phyloP scores from a whole-genome alignment of 495 filamentous ascomycete genomes.

The Apodospora peruviana region DNA sequence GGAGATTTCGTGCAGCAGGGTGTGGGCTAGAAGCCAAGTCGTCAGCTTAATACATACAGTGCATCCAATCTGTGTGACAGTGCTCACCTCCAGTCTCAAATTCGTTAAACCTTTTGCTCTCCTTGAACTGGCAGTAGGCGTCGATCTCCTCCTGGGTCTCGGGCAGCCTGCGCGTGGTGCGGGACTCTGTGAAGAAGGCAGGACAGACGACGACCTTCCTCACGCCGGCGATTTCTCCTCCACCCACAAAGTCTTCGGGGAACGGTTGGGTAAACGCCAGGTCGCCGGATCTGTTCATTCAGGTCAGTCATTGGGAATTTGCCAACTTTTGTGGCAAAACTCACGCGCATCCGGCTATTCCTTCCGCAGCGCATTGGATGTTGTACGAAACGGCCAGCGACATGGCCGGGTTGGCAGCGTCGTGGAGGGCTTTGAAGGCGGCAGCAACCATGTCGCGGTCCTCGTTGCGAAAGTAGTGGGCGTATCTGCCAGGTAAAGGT shows the following conservation, averaged over 20 bases:
- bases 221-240: not conserved
- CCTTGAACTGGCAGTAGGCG: not conserved
- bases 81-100: not conserved
- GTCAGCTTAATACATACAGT: too few relatives aligned
- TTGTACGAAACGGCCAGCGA: not conserved
- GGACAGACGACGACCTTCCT: not conserved
- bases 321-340: not conserved
- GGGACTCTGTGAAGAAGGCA: not conserved
- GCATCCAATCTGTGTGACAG: not conserved
- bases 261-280: not conserved
- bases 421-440: not conserved
- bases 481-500: not conserved
- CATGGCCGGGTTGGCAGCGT: not conserved
- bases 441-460: not conserved
- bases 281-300: not conserved
- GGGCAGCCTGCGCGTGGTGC: not conserved
- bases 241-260: not conserved
- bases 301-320: not conserved
- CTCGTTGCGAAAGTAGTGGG: not conserved
- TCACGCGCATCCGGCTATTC: not conserved
- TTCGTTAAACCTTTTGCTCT: not conserved
- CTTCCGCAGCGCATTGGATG: not conserved
- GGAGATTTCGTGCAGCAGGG: not conserved
- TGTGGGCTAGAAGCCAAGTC: not conserved
- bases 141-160: not conserved